These are phyloP conservation scores for Clavispora carvajalis DNA, from an alignment of 805 yeast species.

Conservation along the genomic window DNA sequence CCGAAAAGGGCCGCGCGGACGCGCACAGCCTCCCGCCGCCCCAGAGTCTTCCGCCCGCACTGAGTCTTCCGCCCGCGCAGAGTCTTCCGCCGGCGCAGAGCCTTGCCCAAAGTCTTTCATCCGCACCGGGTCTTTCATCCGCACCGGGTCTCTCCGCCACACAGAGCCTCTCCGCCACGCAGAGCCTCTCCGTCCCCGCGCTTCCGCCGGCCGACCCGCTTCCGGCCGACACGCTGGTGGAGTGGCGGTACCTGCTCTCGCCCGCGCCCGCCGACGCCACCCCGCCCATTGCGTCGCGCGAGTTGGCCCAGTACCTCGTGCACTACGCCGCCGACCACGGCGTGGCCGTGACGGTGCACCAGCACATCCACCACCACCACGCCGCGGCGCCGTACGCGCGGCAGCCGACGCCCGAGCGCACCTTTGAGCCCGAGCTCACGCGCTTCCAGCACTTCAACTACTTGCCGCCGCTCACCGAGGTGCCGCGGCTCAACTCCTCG, in stretches of 20 bases:
- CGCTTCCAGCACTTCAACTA: conserved; percentile 62
- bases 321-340: conserved; percentile 55
- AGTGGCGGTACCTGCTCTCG: conserved; percentile 56
- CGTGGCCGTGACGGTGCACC: conserved; percentile 68
- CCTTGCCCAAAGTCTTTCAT: too few relatives aligned
- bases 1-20: too few relatives aligned
- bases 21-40: too few relatives aligned
- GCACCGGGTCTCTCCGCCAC: too few relatives aligned
- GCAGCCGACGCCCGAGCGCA: background rate
- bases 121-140: too few relatives aligned
- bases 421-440: conserved; percentile 6
- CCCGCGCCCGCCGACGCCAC: conserved; percentile 28
- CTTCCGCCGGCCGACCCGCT: too few relatives aligned
- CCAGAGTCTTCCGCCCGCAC: too few relatives aligned
- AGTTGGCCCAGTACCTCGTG: conserved; percentile 51
- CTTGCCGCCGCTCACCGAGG: conserved; percentile 64
- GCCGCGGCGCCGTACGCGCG: conserved; percentile 24
- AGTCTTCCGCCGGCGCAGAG: too few relatives aligned
- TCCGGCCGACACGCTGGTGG: conserved; percentile 31
- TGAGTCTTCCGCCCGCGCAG: too few relatives aligned
- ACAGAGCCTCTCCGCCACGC: too few relatives aligned
- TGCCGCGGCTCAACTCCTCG: conserved; percentile 64
- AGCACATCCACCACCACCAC: conserved; percentile 80
- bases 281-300: conserved; percentile 42
- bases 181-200: too few relatives aligned